Conservation (phyloP, 257 asterid genomes). For the Thymus quinquecostatus region DNA sequence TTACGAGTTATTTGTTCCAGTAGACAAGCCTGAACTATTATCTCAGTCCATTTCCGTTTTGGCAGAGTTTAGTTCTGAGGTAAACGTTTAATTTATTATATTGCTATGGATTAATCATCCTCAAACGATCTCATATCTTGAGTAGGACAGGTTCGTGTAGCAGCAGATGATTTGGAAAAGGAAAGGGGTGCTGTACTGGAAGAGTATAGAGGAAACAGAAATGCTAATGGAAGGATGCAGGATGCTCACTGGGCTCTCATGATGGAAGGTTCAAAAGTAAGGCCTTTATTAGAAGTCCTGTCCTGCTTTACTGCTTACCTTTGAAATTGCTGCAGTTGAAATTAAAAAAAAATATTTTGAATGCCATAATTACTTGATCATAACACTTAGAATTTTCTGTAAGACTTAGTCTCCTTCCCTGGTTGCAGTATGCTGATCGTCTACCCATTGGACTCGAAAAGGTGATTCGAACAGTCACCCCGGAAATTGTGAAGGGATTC, state of each 20-base stretch:
- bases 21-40: constrained; percentile 88
- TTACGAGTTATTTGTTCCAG: constrained; percentile 89
- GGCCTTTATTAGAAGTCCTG: constrained; percentile 1
- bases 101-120: constrained; percentile 10
- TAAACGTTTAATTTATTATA: constrained; percentile 33
- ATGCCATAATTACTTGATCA: constrained; percentile 17
- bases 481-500: constrained; percentile 76
- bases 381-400: constrained; percentile 1
- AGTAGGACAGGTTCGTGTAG: constrained; percentile 71
- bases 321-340: constrained; percentile 18
- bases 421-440: constrained; percentile 87
- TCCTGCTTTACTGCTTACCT: constrained; percentile 7
- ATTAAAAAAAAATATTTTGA: neutral
- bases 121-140: constrained; percentile 27
- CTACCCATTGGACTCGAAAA: constrained; percentile 87
- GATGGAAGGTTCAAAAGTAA: constrained; percentile 98
- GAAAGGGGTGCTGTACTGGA: constrained; percentile 98
- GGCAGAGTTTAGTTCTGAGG: constrained; percentile 98
- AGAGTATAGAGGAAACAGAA: constrained; percentile 83
- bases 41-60: constrained; percentile 86
- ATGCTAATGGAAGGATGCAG: constrained; percentile 97
- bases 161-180: constrained; percentile 78
- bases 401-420: constrained; percentile 23
- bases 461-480: constrained; percentile 79
- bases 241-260: constrained; percentile 90